A percentile compares a stretch with the other conserved stretches of the same genome.
These are phyloP conservation scores for Teratosphaeria pseudoeucalypti DNA, from an alignment of 2,329 filamentous ascomycete species.

Conservation along the genomic window DNA sequence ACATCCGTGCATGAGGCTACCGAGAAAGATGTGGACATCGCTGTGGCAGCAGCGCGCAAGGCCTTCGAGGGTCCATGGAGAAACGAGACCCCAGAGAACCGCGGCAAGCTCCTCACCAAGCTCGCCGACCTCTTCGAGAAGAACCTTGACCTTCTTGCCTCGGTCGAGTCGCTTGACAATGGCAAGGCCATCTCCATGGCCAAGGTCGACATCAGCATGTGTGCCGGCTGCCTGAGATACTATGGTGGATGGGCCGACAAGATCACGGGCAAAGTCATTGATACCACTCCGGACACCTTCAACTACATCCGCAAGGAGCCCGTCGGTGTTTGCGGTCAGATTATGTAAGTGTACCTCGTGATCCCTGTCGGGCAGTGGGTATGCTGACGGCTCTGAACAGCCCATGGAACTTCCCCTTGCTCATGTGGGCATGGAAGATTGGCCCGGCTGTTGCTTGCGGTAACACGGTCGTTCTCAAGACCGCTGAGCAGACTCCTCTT, in stretches of 20 bases:
- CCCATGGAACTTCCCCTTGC: constrained; percentile 67
- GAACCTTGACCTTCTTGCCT: constrained; percentile 64
- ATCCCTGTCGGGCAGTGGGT: constrained; percentile 33
- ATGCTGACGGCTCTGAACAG: constrained; percentile 25
- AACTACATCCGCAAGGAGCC: constrained; percentile 77
- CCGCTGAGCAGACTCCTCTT: constrained; percentile 66
- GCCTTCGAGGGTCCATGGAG: constrained; percentile 66
- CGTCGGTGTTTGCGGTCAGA: constrained; percentile 59
- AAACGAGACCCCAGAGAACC: constrained; percentile 59
- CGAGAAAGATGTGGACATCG: constrained; percentile 74
- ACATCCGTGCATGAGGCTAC: constrained; percentile 72
- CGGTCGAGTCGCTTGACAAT: constrained; percentile 80
- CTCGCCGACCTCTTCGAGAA: constrained; percentile 73
- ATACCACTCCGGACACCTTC: constrained; percentile 67
- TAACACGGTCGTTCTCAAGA: constrained; percentile 64
- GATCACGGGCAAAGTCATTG: constrained; percentile 77
- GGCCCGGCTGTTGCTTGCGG: constrained; percentile 62
- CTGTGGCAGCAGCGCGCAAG: constrained; percentile 74
- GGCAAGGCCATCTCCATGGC: constrained; percentile 72
- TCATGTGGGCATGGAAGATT: constrained; percentile 79
- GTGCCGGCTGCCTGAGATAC: constrained; percentile 66
- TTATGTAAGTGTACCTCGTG: constrained; percentile 40
- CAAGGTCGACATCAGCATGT: constrained; percentile 61
- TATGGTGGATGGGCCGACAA: constrained; percentile 90
- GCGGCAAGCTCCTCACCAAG: constrained; percentile 60